phyloP scores from a whole-genome alignment of 2,329 filamentous ascomycete genomes.

The Monilinia polystroma region DNA sequence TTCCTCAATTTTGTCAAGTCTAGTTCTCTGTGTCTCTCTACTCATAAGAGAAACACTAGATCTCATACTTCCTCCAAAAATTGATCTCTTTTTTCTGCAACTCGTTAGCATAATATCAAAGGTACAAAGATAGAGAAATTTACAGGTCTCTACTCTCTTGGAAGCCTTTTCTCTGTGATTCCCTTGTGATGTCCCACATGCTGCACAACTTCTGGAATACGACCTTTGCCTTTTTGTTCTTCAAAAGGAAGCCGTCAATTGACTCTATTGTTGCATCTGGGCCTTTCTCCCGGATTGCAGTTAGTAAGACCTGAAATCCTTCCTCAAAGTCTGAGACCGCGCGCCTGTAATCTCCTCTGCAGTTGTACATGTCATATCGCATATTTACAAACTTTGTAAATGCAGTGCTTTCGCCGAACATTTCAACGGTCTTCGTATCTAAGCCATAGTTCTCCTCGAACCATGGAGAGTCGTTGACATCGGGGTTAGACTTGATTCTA shows the following conservation, averaged over 20 bases:
- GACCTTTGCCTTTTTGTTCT: background rate
- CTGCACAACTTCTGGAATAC: background rate
- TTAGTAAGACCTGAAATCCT: background rate
- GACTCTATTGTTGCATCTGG: background rate
- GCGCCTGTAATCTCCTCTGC: background rate
- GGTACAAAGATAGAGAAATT: background rate
- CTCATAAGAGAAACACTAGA: background rate
- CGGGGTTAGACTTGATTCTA: background rate
- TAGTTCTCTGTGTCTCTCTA: background rate
- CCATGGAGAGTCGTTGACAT: background rate
- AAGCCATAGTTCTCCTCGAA: conserved; percentile 4
- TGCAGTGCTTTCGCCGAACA: background rate
- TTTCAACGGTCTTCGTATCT: background rate
- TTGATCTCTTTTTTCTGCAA: background rate
- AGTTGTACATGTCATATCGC: conserved; percentile 11
- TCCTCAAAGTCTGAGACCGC: background rate
- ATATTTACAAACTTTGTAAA: conserved; percentile 15
- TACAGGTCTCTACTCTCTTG: conserved; percentile 5
- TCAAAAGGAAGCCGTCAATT: background rate
- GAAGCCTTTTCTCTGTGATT: background rate
- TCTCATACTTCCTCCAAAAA: background rate
- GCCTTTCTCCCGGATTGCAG: background rate
- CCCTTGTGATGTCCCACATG: background rate
- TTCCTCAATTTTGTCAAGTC: conserved; percentile 5
- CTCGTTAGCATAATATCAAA: background rate